Evolutionary conservation across 2,329 filamentous ascomycete species (phyloP).

Genomic region (Aspergillus sp.): DNA sequence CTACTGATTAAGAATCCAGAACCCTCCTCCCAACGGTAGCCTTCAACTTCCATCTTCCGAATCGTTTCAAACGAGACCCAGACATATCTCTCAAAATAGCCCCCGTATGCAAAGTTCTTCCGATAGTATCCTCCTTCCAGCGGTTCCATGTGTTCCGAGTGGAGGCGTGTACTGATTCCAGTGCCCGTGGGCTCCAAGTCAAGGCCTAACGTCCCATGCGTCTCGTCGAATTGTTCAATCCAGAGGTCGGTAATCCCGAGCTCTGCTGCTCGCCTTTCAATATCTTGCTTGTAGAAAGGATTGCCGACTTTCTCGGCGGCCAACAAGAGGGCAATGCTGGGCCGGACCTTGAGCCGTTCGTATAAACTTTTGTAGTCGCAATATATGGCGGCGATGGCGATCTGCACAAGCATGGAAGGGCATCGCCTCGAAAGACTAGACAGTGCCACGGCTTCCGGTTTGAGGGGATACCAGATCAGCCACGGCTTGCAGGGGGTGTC

Average conservation of each 20-base stretch:
- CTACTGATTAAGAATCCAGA: background rate
- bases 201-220: background rate
- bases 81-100: background rate
- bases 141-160: background rate
- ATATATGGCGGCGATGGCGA: constrained; percentile 11
- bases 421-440: constrained; percentile 6
- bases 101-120: background rate
- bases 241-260: background rate
- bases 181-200: background rate
- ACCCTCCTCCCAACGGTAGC: background rate
- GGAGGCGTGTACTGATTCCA: background rate
- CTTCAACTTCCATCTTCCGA: background rate
- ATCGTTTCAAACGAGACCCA: background rate
- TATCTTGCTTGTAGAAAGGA: constrained; percentile 15
- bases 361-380: constrained; percentile 10
- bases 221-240: background rate
- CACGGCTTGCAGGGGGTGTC: constrained; percentile 8
- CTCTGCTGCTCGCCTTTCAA: constrained; percentile 2
- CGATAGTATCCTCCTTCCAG: background rate
- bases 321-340: constrained; percentile 1
- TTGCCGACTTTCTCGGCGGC: constrained; percentile 14
- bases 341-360: background rate
- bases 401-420: constrained; percentile 14
- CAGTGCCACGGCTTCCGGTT: constrained; percentile 5
- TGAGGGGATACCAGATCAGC: constrained; percentile 16